These are phyloP conservation scores for Colletotrichum liaoningense DNA, from an alignment of 2,329 filamentous ascomycete species.

Conservation along the genomic window DNA sequence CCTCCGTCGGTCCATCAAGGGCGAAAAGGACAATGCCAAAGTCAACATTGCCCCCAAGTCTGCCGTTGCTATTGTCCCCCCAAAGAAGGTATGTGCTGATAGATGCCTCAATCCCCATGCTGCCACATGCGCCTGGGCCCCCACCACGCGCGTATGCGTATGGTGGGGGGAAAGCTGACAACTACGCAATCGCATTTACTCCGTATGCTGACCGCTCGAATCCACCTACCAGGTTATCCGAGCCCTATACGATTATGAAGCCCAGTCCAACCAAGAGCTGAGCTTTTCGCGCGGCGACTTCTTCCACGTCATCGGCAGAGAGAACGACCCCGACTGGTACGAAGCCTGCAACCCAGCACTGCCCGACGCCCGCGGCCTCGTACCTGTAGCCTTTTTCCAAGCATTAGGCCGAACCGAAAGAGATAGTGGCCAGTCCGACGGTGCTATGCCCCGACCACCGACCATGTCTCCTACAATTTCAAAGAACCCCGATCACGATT, in stretches of 20 bases:
- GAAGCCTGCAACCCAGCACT: constrained; percentile 96
- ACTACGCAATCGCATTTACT: not conserved
- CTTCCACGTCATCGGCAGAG: constrained; percentile 96
- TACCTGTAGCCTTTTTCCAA: constrained; percentile 95
- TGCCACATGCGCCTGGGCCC: not conserved
- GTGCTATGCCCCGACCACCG: constrained; percentile 56
- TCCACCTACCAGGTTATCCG: constrained; percentile 81
- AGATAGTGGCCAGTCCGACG: constrained; percentile 81
- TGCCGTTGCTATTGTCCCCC: constrained; percentile 87
- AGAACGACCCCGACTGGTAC: constrained; percentile 97
- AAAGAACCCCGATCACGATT: constrained; percentile 84
- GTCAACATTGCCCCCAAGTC: constrained; percentile 86
- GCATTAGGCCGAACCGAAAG: constrained; percentile 90
- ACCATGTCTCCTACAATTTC: constrained; percentile 50
- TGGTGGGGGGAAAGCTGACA: not conserved
- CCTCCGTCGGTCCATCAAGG: constrained; percentile 89
- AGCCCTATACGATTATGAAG: constrained; percentile 92
- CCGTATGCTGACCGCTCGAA: constrained; percentile 38
- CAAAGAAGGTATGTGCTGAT: constrained; percentile 80
- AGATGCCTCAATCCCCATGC: constrained; percentile 16
- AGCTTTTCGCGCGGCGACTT: constrained; percentile 96
- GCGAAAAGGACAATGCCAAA: constrained; percentile 83
- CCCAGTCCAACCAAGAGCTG: constrained; percentile 81
- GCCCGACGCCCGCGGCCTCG: constrained; percentile 87
- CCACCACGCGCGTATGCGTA: not conserved